Evolutionary conservation across 768 basidiomycete species (phyloP).

Genomic region (Tephrocybe sp.): DNA sequence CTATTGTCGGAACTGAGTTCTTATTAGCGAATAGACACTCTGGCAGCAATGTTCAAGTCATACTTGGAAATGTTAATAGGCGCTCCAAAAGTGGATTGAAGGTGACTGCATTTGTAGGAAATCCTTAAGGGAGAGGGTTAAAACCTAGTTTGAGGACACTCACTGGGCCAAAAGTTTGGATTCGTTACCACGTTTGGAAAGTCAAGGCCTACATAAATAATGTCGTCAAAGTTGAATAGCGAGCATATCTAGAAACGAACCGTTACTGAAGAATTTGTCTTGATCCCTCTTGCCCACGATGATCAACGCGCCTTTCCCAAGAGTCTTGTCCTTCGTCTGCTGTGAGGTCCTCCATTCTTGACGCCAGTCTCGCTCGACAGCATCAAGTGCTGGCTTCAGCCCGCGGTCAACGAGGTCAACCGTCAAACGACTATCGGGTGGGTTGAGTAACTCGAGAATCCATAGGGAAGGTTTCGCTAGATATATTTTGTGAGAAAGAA

Average conservation of each 20-base stretch:
- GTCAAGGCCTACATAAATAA: slow-evolving; percentile 51
- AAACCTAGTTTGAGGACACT: slow-evolving; percentile 14
- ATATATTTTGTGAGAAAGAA: not conserved
- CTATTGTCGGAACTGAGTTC: slow-evolving; percentile 68
- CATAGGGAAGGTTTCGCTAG: slow-evolving; percentile 61
- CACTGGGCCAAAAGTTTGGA: slow-evolving; percentile 66
- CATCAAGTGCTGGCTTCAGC: slow-evolving; percentile 67
- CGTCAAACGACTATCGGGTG: slow-evolving; percentile 69
- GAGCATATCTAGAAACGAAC: slow-evolving; percentile 28
- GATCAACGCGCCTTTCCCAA: slow-evolving; percentile 67
- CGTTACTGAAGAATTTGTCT: slow-evolving; percentile 90
- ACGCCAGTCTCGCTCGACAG: slow-evolving; percentile 73
- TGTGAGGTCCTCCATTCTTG: slow-evolving; percentile 43
- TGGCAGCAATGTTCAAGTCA: slow-evolving; percentile 18
- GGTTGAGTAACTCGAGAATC: slow-evolving; percentile 82
- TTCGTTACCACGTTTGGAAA: slow-evolving; percentile 49
- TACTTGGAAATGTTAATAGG: slow-evolving; percentile 76
- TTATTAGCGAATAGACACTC: not conserved
- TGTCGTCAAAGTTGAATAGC: not conserved
- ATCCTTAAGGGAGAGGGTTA: slow-evolving; percentile 1
- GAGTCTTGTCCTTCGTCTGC: slow-evolving; percentile 42
- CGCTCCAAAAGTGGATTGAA: slow-evolving; percentile 73
- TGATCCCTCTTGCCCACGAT: slow-evolving; percentile 74
- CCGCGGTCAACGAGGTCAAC: slow-evolving; percentile 53
- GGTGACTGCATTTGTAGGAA: slow-evolving; percentile 42